Base-by-base conservation (phyloP, 345 rosid species). In the Syzygium aromaticum region DNA sequence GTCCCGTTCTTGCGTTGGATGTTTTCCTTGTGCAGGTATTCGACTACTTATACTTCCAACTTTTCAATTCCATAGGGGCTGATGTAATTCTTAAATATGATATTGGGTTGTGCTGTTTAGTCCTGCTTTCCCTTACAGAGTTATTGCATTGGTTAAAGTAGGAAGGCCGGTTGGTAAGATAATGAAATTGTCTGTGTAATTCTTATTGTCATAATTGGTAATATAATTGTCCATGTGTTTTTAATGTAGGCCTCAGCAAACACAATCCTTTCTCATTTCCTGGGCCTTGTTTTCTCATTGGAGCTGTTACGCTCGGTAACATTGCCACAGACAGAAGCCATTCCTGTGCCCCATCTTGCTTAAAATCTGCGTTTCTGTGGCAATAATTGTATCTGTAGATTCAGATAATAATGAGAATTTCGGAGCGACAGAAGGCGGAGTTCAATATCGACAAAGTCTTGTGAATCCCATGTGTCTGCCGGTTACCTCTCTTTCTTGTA, bases 1-100 rank as follows among this genome's bases (percentile, higher is more conserved):
- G 93, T 52, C 99, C 99, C 0, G 98, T 96, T 85, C 96, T 98
- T 52, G 98, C 99, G 23, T 91, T 96, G 88, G 99, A 98, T 87
- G 98, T 98, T 49, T 98, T 96, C 94, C 91, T 98, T 84, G 99
- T 98, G 90, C 99, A 96, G 99, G 99, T 94, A 94, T 59, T 85
- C 8, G 1, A 46, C 11, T 51, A 15, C 27, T 61, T 54, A 25
- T 77, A 51, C 51, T 57, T 85, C n/a, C 49, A 25, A 63, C 40
- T 64, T 87, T n/a, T 12, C 14, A 84, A 84, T n/a, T 84, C 22
- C 33, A 84, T 84, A 52, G 46, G 57, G 52, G 46, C 52, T 25
- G 86, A 85, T 84, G 25, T 84, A 53, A 15, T 52, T 84, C 85
- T 14, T 52, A 84, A 84, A 84, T 51, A 33, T 33, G 46, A 33